Evolutionary conservation across 1,284 basidiomycete species (phyloP).

Genomic region (Malassezia obtusa): DNA sequence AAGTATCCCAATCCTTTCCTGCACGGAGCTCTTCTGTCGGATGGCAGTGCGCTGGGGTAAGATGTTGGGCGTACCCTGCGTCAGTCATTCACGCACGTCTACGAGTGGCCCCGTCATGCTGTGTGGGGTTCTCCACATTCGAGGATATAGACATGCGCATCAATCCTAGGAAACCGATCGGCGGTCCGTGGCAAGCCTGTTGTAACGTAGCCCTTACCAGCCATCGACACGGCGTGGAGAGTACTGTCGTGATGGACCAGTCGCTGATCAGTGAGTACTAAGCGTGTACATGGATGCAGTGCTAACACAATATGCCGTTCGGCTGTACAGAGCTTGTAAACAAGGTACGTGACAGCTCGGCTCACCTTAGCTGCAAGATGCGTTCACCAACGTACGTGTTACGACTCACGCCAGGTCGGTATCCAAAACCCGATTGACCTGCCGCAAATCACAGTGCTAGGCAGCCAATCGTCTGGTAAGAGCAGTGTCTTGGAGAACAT

Average conservation of each 20-base stretch:
- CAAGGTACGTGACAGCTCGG: slow-evolving; percentile 17
- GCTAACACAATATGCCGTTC: slow-evolving; percentile 3
- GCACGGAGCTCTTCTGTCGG: slow-evolving; percentile 32
- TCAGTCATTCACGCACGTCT: slow-evolving; percentile 6
- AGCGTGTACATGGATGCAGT: not conserved
- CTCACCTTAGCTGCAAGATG: slow-evolving; percentile 27
- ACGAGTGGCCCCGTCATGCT: not conserved
- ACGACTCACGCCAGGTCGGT: slow-evolving; percentile 21
- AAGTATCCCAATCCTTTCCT: slow-evolving; percentile 12
- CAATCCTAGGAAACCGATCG: not conserved
- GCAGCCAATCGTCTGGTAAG: slow-evolving; percentile 52
- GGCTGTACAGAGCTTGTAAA: slow-evolving; percentile 20
- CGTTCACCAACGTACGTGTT: slow-evolving; percentile 27
- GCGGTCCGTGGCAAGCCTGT: not conserved
- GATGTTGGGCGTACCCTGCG: not conserved
- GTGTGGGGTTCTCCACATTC: not conserved
- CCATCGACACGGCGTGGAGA: not conserved
- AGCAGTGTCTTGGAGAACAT: slow-evolving; percentile 67
- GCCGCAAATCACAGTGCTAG: slow-evolving; percentile 53
- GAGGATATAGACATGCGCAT: not conserved
- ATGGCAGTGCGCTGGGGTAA: slow-evolving; percentile 30
- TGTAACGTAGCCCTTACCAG: not conserved
- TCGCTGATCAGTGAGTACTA: slow-evolving; percentile 20
- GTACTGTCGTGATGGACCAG: slow-evolving; percentile 22
- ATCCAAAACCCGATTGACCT: slow-evolving; percentile 50